Evolutionary conservation across 208 protist species (phyloP), one percentile per base, ranked within the genome.

Genomic region (Wallacemonas sp.): DNA sequence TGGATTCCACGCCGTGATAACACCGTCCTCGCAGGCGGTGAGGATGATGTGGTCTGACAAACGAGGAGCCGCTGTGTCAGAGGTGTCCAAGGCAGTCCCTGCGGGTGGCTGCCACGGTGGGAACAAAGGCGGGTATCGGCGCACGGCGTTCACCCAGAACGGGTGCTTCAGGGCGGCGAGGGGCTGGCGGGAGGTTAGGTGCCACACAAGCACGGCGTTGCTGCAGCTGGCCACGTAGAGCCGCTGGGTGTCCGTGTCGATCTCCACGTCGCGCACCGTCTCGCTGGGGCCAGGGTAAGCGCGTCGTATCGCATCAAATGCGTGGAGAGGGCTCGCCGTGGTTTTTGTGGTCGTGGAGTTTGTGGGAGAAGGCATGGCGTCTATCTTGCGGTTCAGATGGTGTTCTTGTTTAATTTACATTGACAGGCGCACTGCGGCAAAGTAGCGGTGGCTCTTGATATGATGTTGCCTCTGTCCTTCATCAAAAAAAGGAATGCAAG

Each of bases 101-200:
- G 41, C 2, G 16, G 22, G 22, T 41, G 26, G 42, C 22, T 32
- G 4, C 61, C 57, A 33, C 26, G 22, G 42, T 12, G 41, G 36
- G n/a, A 52, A 46, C 22, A 61, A n/a, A 23, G 72, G 50, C 10
- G 81, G 81, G 42, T 78, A 86, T 54, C 81, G 82, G 2, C 77
- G 76, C 3, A 81, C 70, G 2, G 73, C 67, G 67, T 86, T 86
- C 23, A 83, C 77, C 70, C 81, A 80, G 11, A 66, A 46, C 12
- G 64, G 42, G 46, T 77, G 76, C 2, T 73, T 39, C 26, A 86
- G 41, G 22, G 65, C 57, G n/a, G 74, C 76, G 5, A 65, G n/a
- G 2, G 76, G 65, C 23, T 72, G 49, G 38, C 65, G 70, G 11
- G 67, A 66, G 2, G 36, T 39, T 0, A 83, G 65, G 28, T 83